Evolutionary conservation across 768 basidiomycete species (phyloP).

Genomic region (Suillus paluster): DNA sequence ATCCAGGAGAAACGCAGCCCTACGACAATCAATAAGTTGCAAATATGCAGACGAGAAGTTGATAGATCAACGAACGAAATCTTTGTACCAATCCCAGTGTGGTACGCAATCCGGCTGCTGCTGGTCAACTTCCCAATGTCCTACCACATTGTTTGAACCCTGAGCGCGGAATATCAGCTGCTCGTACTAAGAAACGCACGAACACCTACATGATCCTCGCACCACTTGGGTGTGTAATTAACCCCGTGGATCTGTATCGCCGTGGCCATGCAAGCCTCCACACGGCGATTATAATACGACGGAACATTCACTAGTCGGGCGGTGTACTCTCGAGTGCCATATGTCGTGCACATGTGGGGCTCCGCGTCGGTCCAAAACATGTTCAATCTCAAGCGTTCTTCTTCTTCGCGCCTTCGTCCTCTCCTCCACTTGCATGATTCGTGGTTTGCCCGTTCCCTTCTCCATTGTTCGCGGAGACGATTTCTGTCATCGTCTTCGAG

Average conservation of each 20-base stretch:
- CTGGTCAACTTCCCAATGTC: conserved; percentile 31
- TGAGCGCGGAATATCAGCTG: conserved; percentile 10
- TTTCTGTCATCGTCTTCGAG: conserved; percentile 18
- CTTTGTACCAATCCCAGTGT: conserved; percentile 29
- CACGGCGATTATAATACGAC: conserved; percentile 17
- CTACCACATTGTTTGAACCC: conserved; percentile 22
- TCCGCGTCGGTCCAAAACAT: conserved; percentile 27
- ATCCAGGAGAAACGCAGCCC: conserved; percentile 7
- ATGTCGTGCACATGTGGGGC: conserved; percentile 29
- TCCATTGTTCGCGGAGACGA: conserved; percentile 16
- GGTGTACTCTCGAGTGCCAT: conserved; percentile 32
- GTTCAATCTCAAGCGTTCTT: conserved; percentile 23
- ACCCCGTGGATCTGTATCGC: conserved; percentile 28
- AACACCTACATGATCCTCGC: conserved; percentile 25
- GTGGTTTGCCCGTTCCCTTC: conserved; percentile 22
- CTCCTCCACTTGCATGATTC: conserved; percentile 19
- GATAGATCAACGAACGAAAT: conserved; percentile 6
- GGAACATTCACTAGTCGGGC: conserved; percentile 35
- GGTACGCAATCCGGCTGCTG: conserved; percentile 31
- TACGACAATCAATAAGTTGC: conserved; percentile 1
- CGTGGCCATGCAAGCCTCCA: conserved; percentile 28
- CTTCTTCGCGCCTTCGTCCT: conserved; percentile 20
- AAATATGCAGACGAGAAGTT: background rate
- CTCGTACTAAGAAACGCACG: background rate
- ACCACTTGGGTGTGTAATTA: conserved; percentile 18